Evolutionary conservation across 2,329 filamentous ascomycete species (phyloP), one percentile per base, ranked within the genome.

Genomic region (Aspergillus felis): DNA sequence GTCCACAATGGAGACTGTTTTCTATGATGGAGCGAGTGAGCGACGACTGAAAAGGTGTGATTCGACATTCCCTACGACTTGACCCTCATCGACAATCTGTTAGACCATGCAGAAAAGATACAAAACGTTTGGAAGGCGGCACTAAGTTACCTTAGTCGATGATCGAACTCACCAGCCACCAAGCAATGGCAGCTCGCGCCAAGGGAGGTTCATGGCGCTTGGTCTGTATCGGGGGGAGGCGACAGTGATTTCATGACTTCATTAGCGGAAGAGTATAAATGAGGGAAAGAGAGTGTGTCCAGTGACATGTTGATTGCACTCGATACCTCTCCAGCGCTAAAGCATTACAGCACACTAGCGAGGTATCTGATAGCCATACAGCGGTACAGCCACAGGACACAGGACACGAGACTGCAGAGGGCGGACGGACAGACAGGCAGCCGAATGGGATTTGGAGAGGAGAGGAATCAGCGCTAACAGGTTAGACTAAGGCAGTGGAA

Each of bases 181-280:
- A 63, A 65, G 66, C 68, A 69, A 69, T 69, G 54, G 61, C 65
- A 64, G 61, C 65, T 67, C 61, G 58, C 65, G 67, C 66, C 66
- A 62, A 65, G 66, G 53, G 58, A 50, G 38, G 51, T 58, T 57
- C 60, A 63, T 55, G 62, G 69, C 68, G 69, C 66, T 71, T 71
- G 61, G 50, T 41, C 57, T 50, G 53, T 27, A 38, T 20, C 9
- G 20, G 51, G 44, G 57, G 55, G 55, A 51, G 58, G 38, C 20
- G 50, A 55, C 20, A 56, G 53, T 57, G 57, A 61, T 59, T 60
- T 52, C 51, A 64, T 57, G 57, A 66, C 61, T 59, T 66, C 57
- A 71, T 71, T 70, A 71, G 68, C 63, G 64, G 68, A 67, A 57
- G 65, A 64, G 59, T 55, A 61, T 57, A 62, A 61, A 66, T 67